phyloP scores from a whole-genome alignment of 768 basidiomycete species.

The Pisolithus albus region DNA sequence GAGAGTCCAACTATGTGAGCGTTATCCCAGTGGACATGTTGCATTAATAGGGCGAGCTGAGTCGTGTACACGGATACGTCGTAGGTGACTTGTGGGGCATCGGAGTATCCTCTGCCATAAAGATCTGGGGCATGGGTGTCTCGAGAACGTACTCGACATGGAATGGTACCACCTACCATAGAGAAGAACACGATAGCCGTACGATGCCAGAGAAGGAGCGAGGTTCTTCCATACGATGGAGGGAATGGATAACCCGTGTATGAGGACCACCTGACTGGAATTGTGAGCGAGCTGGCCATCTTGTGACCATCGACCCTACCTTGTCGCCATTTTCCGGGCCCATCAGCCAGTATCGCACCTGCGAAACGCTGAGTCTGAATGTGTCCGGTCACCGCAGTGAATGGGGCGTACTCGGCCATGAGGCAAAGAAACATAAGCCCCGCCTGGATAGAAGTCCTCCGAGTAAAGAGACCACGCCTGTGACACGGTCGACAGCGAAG shows the following conservation, averaged over 20 bases:
- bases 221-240: conserved; percentile 74
- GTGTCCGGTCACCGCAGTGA: not conserved
- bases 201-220: conserved; percentile 53
- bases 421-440: conserved; percentile 59
- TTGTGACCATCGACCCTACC: conserved; percentile 27
- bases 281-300: not conserved
- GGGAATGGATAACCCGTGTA: conserved; percentile 74
- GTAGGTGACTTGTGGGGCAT: conserved; percentile 67
- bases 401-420: conserved; percentile 48
- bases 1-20: conserved; percentile 64
- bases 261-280: conserved; percentile 53
- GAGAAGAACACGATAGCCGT: conserved; percentile 66
- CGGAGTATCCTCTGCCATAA: conserved; percentile 79
- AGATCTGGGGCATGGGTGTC: conserved; percentile 43
- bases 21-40: conserved; percentile 66
- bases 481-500: conserved; percentile 58
- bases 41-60: conserved; percentile 80
- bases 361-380: not conserved
- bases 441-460: conserved; percentile 55
- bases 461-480: conserved; percentile 64
- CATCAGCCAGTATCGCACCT: conserved; percentile 74
- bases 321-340: conserved; percentile 64
- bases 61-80: conserved; percentile 58
- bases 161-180: conserved; percentile 45
- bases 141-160: conserved; percentile 1